A percentile compares a stretch with the other conserved stretches of the same genome.
phyloP scores from a whole-genome alignment of 371 early-diverging fungal species.

The Haplosporangium sp. region DNA sequence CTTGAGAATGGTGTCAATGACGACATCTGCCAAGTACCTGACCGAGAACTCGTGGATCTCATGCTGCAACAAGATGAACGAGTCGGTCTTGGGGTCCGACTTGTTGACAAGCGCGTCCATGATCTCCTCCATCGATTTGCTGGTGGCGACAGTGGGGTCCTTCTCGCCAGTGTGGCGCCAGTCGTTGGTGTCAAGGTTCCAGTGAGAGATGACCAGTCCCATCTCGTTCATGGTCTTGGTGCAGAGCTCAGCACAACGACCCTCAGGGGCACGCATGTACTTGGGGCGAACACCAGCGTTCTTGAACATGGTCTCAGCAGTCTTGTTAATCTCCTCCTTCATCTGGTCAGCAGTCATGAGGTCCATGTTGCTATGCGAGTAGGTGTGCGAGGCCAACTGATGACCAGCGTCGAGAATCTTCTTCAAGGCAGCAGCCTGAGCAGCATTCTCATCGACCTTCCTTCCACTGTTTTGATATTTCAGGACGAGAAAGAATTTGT shows the following conservation, averaged over 20 bases:
- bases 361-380: constrained; percentile 57
- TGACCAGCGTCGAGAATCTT: constrained; percentile 56
- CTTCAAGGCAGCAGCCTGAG: constrained; percentile 52
- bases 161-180: constrained; percentile 22
- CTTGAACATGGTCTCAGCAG: constrained; percentile 22
- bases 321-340: constrained; percentile 26
- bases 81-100: constrained; percentile 17
- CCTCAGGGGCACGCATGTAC: constrained; percentile 64
- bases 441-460: constrained; percentile 14
- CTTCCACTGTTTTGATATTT: constrained; percentile 23
- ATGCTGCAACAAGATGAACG: constrained; percentile 53
- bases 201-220: constrained; percentile 58
- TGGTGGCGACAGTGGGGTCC: not conserved
- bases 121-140: constrained; percentile 21
- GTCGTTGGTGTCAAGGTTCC: constrained; percentile 68
- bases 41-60: constrained; percentile 63
- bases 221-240: constrained; percentile 55
- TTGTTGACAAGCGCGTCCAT: constrained; percentile 17
- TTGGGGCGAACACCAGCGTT: constrained; percentile 27
- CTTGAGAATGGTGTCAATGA: constrained; percentile 49
- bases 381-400: constrained; percentile 70
- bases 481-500: not conserved
- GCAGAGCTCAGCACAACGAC: constrained; percentile 55
- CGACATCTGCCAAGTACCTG: constrained; percentile 34
- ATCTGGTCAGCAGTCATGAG: constrained; percentile 19